Conservation (phyloP, 2,329 filamentous ascomycete genomes). For the Arthrobotrys conoides region DNA sequence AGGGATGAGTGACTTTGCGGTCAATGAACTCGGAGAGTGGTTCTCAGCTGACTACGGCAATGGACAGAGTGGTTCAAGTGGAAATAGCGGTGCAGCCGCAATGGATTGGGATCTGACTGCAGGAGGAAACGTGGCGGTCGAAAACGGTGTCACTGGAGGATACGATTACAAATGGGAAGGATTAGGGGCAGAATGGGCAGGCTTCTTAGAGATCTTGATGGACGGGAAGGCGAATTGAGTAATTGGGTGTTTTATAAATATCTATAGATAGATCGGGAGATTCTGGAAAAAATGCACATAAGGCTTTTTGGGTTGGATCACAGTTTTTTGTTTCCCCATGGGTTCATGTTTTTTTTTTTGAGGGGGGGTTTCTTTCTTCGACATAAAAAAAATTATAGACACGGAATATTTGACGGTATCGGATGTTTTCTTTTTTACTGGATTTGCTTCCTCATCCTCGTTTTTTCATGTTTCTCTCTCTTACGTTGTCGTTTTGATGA, state of each 20-base stretch:
- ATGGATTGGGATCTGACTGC: slow-evolving; percentile 56
- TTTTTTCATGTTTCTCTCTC: neutral
- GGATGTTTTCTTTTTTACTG: neutral
- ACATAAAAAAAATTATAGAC: slow-evolving; percentile 1
- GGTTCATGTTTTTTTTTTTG: slow-evolving; percentile 1
- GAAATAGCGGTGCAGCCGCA: slow-evolving; percentile 6
- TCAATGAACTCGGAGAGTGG: slow-evolving; percentile 57
- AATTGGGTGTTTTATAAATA: neutral
- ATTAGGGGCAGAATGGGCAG: slow-evolving; percentile 55
- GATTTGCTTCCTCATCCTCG: neutral
- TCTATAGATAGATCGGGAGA: neutral
- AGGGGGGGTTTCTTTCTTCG: neutral
- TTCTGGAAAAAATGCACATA: neutral
- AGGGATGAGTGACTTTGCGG: slow-evolving; percentile 52
- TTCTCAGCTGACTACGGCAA: slow-evolving; percentile 45
- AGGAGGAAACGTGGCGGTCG: slow-evolving; percentile 51
- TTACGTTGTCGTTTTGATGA: neutral
- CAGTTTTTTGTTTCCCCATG: neutral
- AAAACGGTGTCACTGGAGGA: slow-evolving; percentile 58
- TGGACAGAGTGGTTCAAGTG: slow-evolving; percentile 5
- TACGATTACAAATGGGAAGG: slow-evolving; percentile 60
- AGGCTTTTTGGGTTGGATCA: neutral
- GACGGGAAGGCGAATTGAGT: slow-evolving; percentile 56
- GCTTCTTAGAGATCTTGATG: slow-evolving; percentile 59
- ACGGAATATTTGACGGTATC: slow-evolving; percentile 13